Percentiles rank a stretch among this genome's conserved stretches.
Evolutionary conservation across 2,329 filamentous ascomycete species (phyloP).

Genomic region (Tricladium varicosporioides): DNA sequence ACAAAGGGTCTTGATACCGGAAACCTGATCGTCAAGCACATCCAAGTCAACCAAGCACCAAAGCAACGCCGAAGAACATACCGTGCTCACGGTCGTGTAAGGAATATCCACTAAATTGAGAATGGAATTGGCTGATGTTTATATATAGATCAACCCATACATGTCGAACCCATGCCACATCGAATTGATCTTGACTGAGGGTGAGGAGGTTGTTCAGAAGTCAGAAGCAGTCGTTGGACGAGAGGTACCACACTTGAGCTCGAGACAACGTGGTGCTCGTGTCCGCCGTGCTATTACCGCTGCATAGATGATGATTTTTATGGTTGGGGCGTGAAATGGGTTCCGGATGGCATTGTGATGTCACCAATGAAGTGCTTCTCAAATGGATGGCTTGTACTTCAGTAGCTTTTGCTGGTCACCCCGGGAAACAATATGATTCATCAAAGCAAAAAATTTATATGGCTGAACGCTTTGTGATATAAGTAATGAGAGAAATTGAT

Average conservation of each 20-base stretch:
- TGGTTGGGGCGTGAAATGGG: slow-evolving; percentile 29
- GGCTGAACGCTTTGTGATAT: not conserved
- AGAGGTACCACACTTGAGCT: slow-evolving; percentile 70
- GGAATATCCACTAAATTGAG: too few relatives aligned
- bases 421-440: slow-evolving; percentile 20
- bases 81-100: slow-evolving; percentile 99
- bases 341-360: slow-evolving; percentile 26
- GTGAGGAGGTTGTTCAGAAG: slow-evolving; percentile 94
- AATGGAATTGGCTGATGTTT: slow-evolving; percentile 17
- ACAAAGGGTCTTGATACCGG: slow-evolving; percentile 96
- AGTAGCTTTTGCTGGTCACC: slow-evolving; percentile 30
- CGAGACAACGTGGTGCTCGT: slow-evolving; percentile 83
- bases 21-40: slow-evolving; percentile 99
- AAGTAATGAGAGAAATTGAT: too few relatives aligned
- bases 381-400: slow-evolving; percentile 32
- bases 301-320: slow-evolving; percentile 48
- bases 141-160: slow-evolving; percentile 92
- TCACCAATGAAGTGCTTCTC: slow-evolving; percentile 23
- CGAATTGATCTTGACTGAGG: slow-evolving; percentile 99
- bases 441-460: not conserved
- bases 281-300: slow-evolving; percentile 63
- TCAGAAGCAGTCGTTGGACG: slow-evolving; percentile 65
- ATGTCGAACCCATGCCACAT: slow-evolving; percentile 99
- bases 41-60: slow-evolving; percentile 99
- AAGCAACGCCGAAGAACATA: slow-evolving; percentile 99